Percentiles rank a stretch among this genome's conserved stretches.
These are phyloP conservation scores for Corynespora cassiicola DNA, from an alignment of 2,329 filamentous ascomycete species.

Conservation along the genomic window DNA sequence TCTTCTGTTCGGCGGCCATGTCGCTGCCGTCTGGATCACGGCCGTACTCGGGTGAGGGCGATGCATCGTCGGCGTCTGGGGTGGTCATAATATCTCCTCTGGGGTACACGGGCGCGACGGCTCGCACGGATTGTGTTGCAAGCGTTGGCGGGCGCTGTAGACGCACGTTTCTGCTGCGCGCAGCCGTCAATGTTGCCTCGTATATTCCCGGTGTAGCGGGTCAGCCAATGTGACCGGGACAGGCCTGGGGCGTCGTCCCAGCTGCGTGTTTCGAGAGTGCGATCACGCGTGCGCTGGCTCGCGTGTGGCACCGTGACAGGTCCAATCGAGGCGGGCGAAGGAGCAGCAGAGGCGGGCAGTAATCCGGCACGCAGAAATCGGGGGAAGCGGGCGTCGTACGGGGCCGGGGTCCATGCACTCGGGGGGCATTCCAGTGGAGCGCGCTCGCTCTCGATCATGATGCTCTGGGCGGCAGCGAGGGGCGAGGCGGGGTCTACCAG, in stretches of 20 bases:
- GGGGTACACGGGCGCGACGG: conserved; percentile 26
- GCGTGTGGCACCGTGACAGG: conserved; percentile 40
- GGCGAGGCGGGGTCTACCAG: conserved; percentile 29
- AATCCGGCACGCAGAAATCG: conserved; percentile 49
- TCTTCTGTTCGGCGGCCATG: conserved; percentile 53
- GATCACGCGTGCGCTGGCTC: conserved; percentile 50
- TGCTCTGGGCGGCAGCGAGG: conserved; percentile 24
- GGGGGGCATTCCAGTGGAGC: conserved; percentile 39
- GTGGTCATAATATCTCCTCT: conserved; percentile 55
- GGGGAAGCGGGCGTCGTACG: conserved; percentile 45
- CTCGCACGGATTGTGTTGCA: conserved; percentile 44
- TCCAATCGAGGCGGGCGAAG: conserved; percentile 31
- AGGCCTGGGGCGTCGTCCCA: conserved; percentile 44
- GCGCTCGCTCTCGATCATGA: conserved; percentile 31
- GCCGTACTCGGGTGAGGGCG: conserved; percentile 55
- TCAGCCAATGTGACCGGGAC: conserved; percentile 43
- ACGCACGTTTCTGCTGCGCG: conserved; percentile 50
- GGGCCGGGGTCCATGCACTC: conserved; percentile 44
- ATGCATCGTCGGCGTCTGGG: conserved; percentile 55
- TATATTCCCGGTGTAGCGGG: conserved; percentile 38
- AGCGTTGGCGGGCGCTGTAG: conserved; percentile 35
- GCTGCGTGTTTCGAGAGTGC: conserved; percentile 48
- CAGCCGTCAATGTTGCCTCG: conserved; percentile 46
- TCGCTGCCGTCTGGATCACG: conserved; percentile 48
- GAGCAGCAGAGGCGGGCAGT: conserved; percentile 22